Evolutionary conservation across 2,329 filamentous ascomycete species (phyloP), one percentile per base, ranked within the genome.

Genomic region (Diaporthe sp.): DNA sequence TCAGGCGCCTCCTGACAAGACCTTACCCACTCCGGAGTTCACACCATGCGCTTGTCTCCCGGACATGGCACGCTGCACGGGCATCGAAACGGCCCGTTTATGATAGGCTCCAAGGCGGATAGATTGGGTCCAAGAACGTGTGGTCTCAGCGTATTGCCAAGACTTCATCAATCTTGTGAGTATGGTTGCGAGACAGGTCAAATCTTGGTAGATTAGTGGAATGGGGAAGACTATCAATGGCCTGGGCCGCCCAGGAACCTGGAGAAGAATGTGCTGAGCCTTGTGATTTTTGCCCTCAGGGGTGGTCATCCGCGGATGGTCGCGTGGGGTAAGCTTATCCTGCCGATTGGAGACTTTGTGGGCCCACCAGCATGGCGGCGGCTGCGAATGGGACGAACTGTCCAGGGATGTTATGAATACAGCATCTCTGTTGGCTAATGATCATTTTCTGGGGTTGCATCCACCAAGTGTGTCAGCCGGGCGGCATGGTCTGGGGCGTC

Each of bases 21-120:
- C 39, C 31, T 25, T 53, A 39, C 22, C 65, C 31, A 39, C 65
- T 53, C 46, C 65, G 65, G 31, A 28, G 65, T 53, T 39, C 46
- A 68, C 46, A 68, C 65, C 46, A 68, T 51, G 31, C 46, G 31
- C 65, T 68, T 68, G 34, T 9, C 7, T 39, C 34, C 46, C 22
- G 31, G 65, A 19, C 46, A 68, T 68, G 65, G 65, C n/a, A 68
- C 31, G 46, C 65, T 68, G 49, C 46, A 68, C 46, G 65, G 65
- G 46, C 65, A 68, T 68, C 65, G 15, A 68, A 68, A 68, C 65
- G 65, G 65, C 22, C 65, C 65, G 46, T 68, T 68, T 68, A 68
- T 42, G 19, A 25, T 53, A 37, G 62, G 34, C 31, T 42, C 46
- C 65, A 53, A 53, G 65, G 31, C 22, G 3, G 46, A 39, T 68